These are phyloP conservation scores for Ceratocystis colombiana DNA, from an alignment of 2,329 filamentous ascomycete species.

Conservation along the genomic window DNA sequence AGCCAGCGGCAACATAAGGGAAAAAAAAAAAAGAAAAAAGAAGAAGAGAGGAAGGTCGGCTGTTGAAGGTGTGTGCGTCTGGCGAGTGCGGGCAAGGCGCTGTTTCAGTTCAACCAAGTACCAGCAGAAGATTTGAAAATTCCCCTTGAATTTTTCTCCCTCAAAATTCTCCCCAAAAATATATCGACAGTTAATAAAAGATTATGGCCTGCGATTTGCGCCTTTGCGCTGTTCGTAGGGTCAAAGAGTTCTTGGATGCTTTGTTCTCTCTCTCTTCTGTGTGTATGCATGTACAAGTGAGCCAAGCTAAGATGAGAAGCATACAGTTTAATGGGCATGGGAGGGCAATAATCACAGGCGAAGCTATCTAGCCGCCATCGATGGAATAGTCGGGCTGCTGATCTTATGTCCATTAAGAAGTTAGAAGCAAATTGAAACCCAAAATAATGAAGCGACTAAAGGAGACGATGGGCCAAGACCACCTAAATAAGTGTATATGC, in stretches of 20 bases:
- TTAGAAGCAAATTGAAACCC: neutral
- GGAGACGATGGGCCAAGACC: neutral
- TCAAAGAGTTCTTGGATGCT: constrained; percentile 3
- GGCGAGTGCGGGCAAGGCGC: neutral
- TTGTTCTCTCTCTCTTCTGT: neutral
- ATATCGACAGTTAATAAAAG: neutral
- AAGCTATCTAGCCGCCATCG: too few species aligned
- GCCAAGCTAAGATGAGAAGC: too few species aligned
- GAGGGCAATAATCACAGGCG: too few species aligned
- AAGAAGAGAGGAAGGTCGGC: neutral
- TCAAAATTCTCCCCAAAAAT: neutral
- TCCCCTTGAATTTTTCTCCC: neutral
- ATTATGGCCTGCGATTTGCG: neutral
- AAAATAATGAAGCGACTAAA: neutral
- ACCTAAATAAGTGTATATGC: neutral
- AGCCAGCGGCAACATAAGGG: neutral
- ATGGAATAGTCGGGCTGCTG: too few species aligned
- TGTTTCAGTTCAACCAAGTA: constrained; percentile 3
- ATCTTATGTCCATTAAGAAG: too few species aligned
- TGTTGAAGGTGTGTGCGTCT: neutral
- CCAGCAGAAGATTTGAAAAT: neutral
- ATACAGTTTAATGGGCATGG: too few species aligned
- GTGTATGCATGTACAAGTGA: neutral
- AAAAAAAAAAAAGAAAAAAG: neutral
- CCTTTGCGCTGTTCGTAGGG: neutral